Evolutionary conservation across 2,329 filamentous ascomycete genomes (phyloP).

Genomic region (Sporothrix sp.): DNA sequence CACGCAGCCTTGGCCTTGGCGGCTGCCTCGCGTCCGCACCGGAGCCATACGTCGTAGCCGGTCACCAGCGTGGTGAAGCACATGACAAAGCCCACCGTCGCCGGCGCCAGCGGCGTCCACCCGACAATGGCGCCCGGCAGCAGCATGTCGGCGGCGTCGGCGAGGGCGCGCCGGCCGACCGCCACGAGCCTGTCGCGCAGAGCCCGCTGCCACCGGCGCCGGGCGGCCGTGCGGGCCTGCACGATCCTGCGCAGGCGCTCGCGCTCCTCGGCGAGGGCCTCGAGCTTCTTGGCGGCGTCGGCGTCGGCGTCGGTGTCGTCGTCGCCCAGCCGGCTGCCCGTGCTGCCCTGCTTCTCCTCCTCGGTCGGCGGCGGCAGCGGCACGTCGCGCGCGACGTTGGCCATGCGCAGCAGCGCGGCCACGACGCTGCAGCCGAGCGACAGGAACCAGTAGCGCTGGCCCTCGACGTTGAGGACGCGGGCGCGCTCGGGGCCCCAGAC

Average conservation of each 20-base stretch:
- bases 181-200: conserved; percentile 21
- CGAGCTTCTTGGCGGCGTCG: conserved; percentile 12
- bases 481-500: conserved; percentile 44
- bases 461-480: conserved; percentile 43
- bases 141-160: conserved; percentile 52
- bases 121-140: conserved; percentile 51
- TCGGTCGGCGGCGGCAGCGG: conserved; percentile 27
- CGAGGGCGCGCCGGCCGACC: conserved; percentile 39
- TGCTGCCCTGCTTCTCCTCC: conserved; percentile 13
- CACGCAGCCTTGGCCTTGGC: neutral
- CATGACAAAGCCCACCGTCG: conserved; percentile 49
- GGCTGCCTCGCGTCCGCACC: conserved; percentile 10
- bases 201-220: conserved; percentile 18
- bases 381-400: conserved; percentile 27
- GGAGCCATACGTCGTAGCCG: conserved; percentile 50
- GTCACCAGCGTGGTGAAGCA: conserved; percentile 53
- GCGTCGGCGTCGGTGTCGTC: conserved; percentile 22
- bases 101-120: conserved; percentile 45
- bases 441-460: conserved; percentile 62
- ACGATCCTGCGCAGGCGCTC: conserved; percentile 28
- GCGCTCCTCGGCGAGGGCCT: conserved; percentile 24
- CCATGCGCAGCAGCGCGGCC: conserved; percentile 32
- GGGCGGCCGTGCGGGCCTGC: conserved; percentile 26
- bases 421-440: conserved; percentile 44
- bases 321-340: conserved; percentile 17